Evolutionary conservation across 345 rosid species (phyloP).

Genomic region (Ceriops tagal): DNA sequence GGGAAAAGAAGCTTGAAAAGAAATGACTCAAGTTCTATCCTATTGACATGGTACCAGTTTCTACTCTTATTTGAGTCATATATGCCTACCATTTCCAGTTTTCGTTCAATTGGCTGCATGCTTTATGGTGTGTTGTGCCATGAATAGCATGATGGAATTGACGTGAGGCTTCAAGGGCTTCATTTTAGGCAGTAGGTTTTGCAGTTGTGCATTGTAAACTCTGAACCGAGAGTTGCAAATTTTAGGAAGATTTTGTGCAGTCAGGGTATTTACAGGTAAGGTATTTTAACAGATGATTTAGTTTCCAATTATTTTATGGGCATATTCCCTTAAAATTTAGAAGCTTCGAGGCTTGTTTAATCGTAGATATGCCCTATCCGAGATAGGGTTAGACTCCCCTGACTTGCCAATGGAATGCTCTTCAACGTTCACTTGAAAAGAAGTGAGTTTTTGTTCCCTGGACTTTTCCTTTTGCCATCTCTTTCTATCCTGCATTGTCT

Average conservation of each 20-base stretch:
- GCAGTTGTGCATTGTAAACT: constrained; percentile 63
- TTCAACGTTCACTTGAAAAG: constrained; percentile 54
- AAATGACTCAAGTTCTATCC: constrained; percentile 57
- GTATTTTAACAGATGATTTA: not conserved
- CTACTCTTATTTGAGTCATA: not conserved
- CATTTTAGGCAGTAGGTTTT: constrained; percentile 57
- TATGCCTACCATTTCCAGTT: no score
- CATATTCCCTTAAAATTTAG: not conserved
- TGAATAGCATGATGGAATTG: constrained; percentile 62
- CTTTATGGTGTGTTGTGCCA: not conserved
- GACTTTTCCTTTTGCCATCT: not conserved
- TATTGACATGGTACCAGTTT: constrained; percentile 58
- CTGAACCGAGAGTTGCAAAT: constrained; percentile 57
- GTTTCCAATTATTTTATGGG: not conserved
- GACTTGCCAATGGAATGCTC: constrained; percentile 65
- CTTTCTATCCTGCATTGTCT: no score
- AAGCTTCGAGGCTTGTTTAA: not conserved
- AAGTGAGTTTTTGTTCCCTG: constrained; percentile 33
- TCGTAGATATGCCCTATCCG: constrained; percentile 66
- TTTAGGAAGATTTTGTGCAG: constrained; percentile 63
- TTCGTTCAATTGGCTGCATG: not conserved
- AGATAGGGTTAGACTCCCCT: constrained; percentile 65
- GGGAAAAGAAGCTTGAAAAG: constrained; percentile 70
- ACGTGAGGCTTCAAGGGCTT: constrained; percentile 73
- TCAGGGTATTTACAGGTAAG: constrained; percentile 67